Conservation (phyloP, 306 rosid species). For the Vicia villosa region DNA sequence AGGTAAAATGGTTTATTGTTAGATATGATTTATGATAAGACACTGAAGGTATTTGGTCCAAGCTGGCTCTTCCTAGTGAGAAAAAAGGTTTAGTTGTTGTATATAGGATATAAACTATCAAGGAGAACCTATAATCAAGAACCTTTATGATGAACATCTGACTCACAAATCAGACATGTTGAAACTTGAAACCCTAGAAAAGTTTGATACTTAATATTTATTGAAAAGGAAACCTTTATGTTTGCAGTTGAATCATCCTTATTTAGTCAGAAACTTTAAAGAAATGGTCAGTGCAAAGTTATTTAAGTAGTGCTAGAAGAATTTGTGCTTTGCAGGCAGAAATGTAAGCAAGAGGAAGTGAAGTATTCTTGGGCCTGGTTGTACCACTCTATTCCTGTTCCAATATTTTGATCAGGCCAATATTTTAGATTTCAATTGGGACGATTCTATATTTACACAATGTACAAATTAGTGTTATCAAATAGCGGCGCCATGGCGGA, state of each 20-base stretch:
- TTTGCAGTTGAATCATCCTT: constrained; percentile 1
- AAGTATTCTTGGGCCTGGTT: too few relatives aligned
- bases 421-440: too few relatives aligned
- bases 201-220: neutral
- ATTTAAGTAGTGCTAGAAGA: too few relatives aligned
- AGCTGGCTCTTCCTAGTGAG: neutral
- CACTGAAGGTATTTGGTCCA: neutral
- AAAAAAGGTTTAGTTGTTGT: neutral
- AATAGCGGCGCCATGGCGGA: too few relatives aligned
- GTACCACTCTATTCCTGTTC: too few relatives aligned
- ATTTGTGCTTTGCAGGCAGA: too few relatives aligned
- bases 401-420: too few relatives aligned
- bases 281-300: neutral
- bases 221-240: neutral
- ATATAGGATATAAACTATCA: neutral
- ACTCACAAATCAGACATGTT: neutral
- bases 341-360: too few relatives aligned
- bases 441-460: too few relatives aligned
- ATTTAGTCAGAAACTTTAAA: neutral
- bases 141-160: too few relatives aligned
- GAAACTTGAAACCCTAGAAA: neutral
- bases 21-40: neutral
- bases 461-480: too few relatives aligned
- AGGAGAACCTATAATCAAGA: neutral
- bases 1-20: neutral